Conservation (phyloP, 306 rosid species). For the Gynostemma pentaphyllum region DNA sequence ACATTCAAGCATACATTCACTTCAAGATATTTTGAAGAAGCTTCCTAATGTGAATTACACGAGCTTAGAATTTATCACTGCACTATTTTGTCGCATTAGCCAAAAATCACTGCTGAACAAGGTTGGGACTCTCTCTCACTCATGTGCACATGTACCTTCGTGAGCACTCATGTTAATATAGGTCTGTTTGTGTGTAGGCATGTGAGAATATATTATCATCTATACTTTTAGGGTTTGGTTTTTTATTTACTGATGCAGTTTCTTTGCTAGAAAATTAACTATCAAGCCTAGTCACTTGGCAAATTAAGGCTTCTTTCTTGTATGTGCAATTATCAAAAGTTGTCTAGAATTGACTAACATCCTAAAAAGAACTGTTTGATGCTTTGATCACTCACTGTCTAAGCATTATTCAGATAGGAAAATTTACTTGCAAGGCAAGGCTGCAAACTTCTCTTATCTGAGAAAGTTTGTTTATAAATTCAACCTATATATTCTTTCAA, state of each 20-base stretch:
- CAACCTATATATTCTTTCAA: neutral
- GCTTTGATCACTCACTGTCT: neutral
- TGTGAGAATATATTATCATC: no score
- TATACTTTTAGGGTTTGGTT: neutral
- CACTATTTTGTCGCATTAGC: conserved; percentile 73
- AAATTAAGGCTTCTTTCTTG: neutral
- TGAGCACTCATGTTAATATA: neutral
- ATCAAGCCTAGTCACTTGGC: neutral
- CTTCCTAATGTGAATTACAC: conserved; percentile 86
- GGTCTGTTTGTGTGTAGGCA: neutral
- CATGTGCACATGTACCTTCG: neutral
- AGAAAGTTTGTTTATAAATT: no score
- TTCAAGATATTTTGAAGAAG: conserved; percentile 65
- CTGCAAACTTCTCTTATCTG: neutral
- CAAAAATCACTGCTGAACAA: conserved; percentile 81
- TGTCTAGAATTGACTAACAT: neutral
- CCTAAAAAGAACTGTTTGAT: neutral
- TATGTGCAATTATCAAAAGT: neutral
- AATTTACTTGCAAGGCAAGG: neutral
- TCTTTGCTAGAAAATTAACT: neutral
- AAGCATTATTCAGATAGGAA: neutral
- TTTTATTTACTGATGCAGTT: neutral
- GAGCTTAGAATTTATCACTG: conserved; percentile 86
- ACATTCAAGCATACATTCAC: conserved; percentile 54
- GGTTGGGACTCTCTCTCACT: conserved; percentile 44